Conservation (phyloP, 2,329 filamentous ascomycete genomes). For the Pseudogymnoascus sp. region DNA sequence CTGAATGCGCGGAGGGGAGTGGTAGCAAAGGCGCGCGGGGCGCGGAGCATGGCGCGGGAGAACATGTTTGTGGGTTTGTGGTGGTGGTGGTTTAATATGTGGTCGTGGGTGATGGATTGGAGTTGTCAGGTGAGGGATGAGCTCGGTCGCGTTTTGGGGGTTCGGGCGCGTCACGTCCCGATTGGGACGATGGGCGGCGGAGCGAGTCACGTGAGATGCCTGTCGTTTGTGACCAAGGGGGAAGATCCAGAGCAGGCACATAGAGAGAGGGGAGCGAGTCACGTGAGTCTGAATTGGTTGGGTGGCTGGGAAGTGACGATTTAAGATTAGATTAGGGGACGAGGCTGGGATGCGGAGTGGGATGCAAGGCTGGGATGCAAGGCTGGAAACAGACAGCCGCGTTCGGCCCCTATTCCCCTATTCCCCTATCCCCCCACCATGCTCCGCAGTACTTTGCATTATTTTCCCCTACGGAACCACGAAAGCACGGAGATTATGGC, state of each 20-base stretch:
- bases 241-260: neutral
- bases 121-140: neutral
- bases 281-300: neutral
- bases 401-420: neutral
- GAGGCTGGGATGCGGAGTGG: neutral
- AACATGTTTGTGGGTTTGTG: constrained; percentile 4
- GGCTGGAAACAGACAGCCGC: neutral
- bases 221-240: too few species aligned
- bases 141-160: constrained; percentile 1
- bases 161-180: neutral
- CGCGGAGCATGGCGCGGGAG: constrained; percentile 19
- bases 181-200: neutral
- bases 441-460: neutral
- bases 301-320: neutral
- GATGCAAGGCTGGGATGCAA: neutral
- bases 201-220: neutral
- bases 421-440: neutral
- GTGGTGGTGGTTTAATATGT: constrained; percentile 1
- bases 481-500: neutral
- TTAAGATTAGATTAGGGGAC: neutral
- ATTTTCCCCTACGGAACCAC: neutral
- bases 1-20: constrained; percentile 63
- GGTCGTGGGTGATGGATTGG: neutral
- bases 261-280: neutral
- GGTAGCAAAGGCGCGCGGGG: constrained; percentile 35